Evolutionary conservation across 257 asterid genomes (phyloP).

Genomic region (Lycium barbarum): DNA sequence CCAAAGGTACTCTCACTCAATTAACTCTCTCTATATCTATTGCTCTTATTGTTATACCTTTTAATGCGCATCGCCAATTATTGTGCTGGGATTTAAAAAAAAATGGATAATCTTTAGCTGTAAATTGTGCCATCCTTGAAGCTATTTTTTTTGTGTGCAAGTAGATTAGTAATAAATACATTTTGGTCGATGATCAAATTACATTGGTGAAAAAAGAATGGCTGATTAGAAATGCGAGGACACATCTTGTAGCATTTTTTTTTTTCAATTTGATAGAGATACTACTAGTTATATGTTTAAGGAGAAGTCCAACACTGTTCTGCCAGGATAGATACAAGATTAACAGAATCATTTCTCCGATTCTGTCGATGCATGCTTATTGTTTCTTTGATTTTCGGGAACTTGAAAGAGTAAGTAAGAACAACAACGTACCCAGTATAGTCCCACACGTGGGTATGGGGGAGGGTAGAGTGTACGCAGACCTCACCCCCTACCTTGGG

Average conservation of each 20-base stretch:
- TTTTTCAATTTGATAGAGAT: neutral
- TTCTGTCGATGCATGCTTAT: neutral
- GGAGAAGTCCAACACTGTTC: neutral
- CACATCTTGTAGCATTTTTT: neutral
- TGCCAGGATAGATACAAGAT: too few species aligned
- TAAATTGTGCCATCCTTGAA: neutral
- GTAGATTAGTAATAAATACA: neutral
- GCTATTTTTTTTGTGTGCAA: neutral
- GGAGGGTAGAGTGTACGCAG: too few species aligned
- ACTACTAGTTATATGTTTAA: neutral
- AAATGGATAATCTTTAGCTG: neutral
- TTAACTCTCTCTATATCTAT: neutral
- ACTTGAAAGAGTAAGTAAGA: neutral
- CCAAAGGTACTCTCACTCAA: conserved; percentile 45
- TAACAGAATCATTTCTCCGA: neutral
- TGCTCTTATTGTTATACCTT: neutral
- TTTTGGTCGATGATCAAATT: neutral
- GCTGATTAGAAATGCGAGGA: neutral
- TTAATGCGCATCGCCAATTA: too few species aligned
- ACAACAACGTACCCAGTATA: too few species aligned
- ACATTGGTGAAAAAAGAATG: neutral
- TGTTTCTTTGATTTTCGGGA: neutral
- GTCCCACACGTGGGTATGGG: too few species aligned
- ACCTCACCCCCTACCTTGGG: too few species aligned
- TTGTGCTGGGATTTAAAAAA: too few species aligned